Percentiles rank a stretch among this genome's conserved stretches.
Conservation (phyloP, 495 filamentous ascomycete species). For the Clohesyomyces aquaticus region DNA sequence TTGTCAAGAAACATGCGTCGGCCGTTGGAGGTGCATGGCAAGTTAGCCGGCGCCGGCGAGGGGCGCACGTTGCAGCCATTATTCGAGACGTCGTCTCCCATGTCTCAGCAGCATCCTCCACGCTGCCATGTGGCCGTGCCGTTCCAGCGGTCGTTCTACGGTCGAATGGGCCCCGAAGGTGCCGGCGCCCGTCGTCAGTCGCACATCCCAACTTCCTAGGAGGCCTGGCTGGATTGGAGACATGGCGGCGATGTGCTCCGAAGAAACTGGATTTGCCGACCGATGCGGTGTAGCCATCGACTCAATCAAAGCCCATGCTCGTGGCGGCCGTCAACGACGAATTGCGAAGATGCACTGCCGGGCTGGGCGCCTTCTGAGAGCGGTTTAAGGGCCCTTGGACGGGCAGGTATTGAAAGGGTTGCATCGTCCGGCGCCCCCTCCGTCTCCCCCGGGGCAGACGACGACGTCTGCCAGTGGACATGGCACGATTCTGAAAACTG, state of each 20-base stretch:
- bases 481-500: not conserved
- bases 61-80: not conserved
- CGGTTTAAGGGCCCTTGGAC: not conserved
- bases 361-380: not conserved
- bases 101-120: not conserved
- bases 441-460: not conserved
- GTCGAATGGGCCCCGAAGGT: not conserved
- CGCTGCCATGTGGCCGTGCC: not conserved
- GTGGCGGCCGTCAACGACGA: not conserved
- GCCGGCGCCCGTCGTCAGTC: not conserved
- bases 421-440: not conserved
- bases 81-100: not conserved
- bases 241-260: too few relatives aligned
- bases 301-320: too few relatives aligned
- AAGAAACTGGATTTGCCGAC: too few relatives aligned
- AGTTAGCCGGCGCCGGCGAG: conserved; percentile 11
- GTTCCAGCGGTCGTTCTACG: not conserved
- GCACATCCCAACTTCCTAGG: not conserved
- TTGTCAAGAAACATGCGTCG: too few relatives aligned
- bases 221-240: too few relatives aligned
- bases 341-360: not conserved
- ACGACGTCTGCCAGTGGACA: not conserved
- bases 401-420: not conserved
- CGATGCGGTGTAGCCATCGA: too few relatives aligned
- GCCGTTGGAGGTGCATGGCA: too few relatives aligned